phyloP scores from a whole-genome alignment of 148 eudicot genomes.

The Salicornia ramosissima region DNA sequence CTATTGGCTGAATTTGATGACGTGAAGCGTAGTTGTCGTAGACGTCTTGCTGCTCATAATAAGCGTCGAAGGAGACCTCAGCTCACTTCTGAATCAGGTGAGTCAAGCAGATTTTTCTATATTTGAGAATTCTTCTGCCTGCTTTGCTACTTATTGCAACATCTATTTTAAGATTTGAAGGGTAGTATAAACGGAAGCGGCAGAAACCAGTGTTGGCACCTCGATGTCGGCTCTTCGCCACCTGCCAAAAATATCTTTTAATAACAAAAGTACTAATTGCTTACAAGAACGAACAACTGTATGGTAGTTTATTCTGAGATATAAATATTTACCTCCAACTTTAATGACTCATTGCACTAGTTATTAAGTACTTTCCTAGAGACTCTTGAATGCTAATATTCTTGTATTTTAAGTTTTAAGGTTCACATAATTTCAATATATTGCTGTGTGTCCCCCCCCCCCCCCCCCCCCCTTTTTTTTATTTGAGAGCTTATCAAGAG shows the following conservation, averaged over 20 bases:
- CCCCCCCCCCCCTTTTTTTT: background rate
- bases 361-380: constrained; percentile 1
- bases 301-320: background rate
- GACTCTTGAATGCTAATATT: background rate
- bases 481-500: background rate
- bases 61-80: constrained; percentile 77
- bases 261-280: too few species aligned
- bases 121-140: too few species aligned
- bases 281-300: too few species aligned
- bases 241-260: too few species aligned
- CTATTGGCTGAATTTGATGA: constrained; percentile 76
- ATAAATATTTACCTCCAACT: background rate
- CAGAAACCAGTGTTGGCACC: too few species aligned
- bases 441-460: background rate
- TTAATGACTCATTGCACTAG: background rate
- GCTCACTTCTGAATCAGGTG: constrained; percentile 30
- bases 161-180: too few species aligned
- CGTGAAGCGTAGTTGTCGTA: constrained; percentile 85
- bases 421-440: background rate
- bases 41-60: constrained; percentile 84
- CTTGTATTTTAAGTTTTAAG: background rate
- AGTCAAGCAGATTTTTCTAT: constrained; percentile 26
- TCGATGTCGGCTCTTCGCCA: too few species aligned
- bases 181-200: too few species aligned
- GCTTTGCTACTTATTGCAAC: too few species aligned